Conservation (phyloP, 192 early-diverging fungal genomes). For the Rhizophagus prolifer region DNA sequence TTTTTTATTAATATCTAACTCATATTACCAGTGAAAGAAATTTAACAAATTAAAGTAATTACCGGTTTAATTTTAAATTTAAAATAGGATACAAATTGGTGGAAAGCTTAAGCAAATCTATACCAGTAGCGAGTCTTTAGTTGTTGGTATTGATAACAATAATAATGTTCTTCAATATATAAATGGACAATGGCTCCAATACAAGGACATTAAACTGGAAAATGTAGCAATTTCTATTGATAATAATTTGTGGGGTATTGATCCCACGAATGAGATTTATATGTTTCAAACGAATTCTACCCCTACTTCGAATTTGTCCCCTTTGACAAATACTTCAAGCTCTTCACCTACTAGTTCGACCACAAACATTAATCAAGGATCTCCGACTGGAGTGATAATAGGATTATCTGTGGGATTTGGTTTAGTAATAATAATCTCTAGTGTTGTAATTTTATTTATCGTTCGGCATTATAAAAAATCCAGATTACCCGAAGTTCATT, state of each 20-base stretch:
- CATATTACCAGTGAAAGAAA: no score
- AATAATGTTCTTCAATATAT: not conserved
- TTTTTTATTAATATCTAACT: no score
- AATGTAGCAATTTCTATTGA: slow-evolving; percentile 11
- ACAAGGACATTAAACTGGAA: not conserved
- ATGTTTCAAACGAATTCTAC: not conserved
- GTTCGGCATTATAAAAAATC: not conserved
- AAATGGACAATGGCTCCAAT: not conserved
- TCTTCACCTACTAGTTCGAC: no score
- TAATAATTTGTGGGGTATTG: not conserved
- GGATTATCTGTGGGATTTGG: not conserved
- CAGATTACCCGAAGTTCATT: no score
- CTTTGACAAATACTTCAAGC: no score
- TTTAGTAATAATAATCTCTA: not conserved
- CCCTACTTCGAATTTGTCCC: no score
- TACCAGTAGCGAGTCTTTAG: not conserved
- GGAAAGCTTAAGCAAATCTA: not conserved
- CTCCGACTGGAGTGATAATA: not conserved
- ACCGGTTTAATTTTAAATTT: not conserved
- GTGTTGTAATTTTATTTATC: not conserved
- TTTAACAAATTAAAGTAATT: no score
- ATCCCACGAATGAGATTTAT: not conserved
- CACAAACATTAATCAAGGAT: no score
- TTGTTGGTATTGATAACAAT: not conserved
- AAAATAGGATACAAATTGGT: not conserved